Base-by-base conservation (phyloP, 31 red algal genomes). In the Odonthalia washingtoniensis region DNA sequence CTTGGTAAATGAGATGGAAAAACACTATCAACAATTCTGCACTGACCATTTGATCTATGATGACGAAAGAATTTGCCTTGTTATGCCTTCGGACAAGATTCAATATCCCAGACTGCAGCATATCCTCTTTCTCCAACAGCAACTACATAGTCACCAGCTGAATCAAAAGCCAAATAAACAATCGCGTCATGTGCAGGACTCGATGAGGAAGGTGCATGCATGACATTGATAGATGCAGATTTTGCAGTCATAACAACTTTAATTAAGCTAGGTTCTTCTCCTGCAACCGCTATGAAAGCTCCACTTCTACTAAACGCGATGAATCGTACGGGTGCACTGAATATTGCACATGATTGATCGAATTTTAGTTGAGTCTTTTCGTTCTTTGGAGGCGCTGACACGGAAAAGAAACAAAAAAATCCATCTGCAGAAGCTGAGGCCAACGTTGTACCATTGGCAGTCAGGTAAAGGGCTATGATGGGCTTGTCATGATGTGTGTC, bases 211-310 rank as follows among this genome's bases (percentile, higher is more conserved):
- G 65, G 32, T 9, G 62, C 82, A 2, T 89, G 70, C 52, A 96
- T 45, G 66, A 96, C 75, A 36, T 53, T 86, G 34, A 84, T 81
- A 65, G 80, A 75, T 36, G 85, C 81, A 80, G 90, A 85, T 32
- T 92, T 65, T 4, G 94, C 90, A 4, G 89, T 92, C 76, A 85
- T 83, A 33, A 96, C 76, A 31, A 96, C 49, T 79, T 96, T 96
- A 36, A 96, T 18, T 26, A 96, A 78, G 17, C 94, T 89, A 5
- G 94, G 94, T 65, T 96, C 94, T 16, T 96, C 94, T 1, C 94
- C 94, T 16, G 84, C 94, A 12, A 84, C 88, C 6, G 86, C 90
- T 33, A 92, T 38, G 66, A 84, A 85, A 40, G 85, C 77, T 53
- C 94, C 94, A 37, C 73, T 92, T 0, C 82, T 82, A 1, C 89